Conservation (phyloP, 2,329 filamentous ascomycete species). For the Zasmidium angulare region DNA sequence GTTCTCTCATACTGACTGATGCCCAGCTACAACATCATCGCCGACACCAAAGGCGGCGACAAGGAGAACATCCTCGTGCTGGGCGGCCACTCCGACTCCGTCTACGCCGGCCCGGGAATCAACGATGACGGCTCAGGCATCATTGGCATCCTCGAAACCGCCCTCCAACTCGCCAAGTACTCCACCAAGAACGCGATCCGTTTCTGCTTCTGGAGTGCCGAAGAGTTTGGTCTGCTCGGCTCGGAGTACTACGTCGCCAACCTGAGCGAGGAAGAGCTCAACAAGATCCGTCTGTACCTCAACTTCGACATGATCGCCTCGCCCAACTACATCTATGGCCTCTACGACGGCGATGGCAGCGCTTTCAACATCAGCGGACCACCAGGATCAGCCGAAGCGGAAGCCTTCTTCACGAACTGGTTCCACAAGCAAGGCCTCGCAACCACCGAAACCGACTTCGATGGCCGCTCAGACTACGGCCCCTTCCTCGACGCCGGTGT, state of each 20-base stretch:
- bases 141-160: slow-evolving; percentile 59
- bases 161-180: slow-evolving; percentile 66
- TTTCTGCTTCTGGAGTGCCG: slow-evolving; percentile 66
- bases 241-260: slow-evolving; percentile 55
- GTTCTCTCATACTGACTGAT: not conserved
- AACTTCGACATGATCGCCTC: slow-evolving; percentile 72
- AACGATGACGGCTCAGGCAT: slow-evolving; percentile 76
- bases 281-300: slow-evolving; percentile 65
- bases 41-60: slow-evolving; percentile 59
- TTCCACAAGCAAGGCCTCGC: slow-evolving; percentile 62
- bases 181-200: slow-evolving; percentile 69
- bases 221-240: slow-evolving; percentile 64
- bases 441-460: slow-evolving; percentile 71
- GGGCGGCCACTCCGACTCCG: slow-evolving; percentile 62
- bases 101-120: slow-evolving; percentile 66
- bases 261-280: slow-evolving; percentile 46
- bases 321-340: slow-evolving; percentile 58
- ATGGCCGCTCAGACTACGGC: slow-evolving; percentile 77
- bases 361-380: slow-evolving; percentile 56
- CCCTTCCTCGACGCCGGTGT: slow-evolving; percentile 67
- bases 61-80: slow-evolving; percentile 59
- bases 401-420: slow-evolving; percentile 67
- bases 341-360: slow-evolving; percentile 60
- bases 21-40: slow-evolving; percentile 57
- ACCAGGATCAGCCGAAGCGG: slow-evolving; percentile 66